phyloP scores from a whole-genome alignment of 2,329 filamentous ascomycete species.

The Fusarium oxysporum region DNA sequence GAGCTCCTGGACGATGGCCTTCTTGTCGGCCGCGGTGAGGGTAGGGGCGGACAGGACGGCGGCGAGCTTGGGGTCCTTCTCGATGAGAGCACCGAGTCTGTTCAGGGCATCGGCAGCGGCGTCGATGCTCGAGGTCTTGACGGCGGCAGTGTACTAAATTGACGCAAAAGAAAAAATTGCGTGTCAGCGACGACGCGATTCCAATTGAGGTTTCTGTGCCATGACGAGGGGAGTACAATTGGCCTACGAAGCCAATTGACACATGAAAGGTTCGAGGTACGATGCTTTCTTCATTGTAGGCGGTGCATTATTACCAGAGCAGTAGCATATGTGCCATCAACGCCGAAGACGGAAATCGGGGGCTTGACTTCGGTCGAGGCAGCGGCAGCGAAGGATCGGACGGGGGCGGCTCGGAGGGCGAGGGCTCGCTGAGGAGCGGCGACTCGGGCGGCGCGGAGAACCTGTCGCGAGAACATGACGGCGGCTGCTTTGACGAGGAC shows the following conservation, averaged over 20 bases:
- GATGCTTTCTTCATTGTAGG: not conserved
- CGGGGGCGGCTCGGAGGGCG: conserved; percentile 59
- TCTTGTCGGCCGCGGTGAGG: conserved; percentile 83
- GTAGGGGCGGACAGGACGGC: conserved; percentile 83
- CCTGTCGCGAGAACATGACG: conserved; percentile 71
- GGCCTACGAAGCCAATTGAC: conserved; percentile 39
- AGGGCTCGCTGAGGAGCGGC: conserved; percentile 70
- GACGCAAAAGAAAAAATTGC: conserved; percentile 47
- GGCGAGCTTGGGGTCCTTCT: conserved; percentile 85
- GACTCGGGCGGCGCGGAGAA: conserved; percentile 66
- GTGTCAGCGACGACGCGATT: conserved; percentile 40
- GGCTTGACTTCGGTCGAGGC: conserved; percentile 78
- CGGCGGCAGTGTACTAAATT: conserved; percentile 92
- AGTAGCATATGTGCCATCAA: conserved; percentile 98
- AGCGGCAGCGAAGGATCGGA: conserved; percentile 84
- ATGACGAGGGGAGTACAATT: conserved; percentile 28
- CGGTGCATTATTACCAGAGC: conserved; percentile 88
- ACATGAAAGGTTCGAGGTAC: not conserved
- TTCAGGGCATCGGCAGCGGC: conserved; percentile 83
- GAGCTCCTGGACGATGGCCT: conserved; percentile 86
- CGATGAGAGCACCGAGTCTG: conserved; percentile 76
- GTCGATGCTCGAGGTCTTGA: conserved; percentile 88
- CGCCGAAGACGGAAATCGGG: conserved; percentile 90
- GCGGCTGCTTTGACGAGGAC: conserved; percentile 25
- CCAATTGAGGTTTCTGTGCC: conserved; percentile 39